Conservation (phyloP, 2,329 filamentous ascomycete species). For the Trichoderma hamatum region DNA sequence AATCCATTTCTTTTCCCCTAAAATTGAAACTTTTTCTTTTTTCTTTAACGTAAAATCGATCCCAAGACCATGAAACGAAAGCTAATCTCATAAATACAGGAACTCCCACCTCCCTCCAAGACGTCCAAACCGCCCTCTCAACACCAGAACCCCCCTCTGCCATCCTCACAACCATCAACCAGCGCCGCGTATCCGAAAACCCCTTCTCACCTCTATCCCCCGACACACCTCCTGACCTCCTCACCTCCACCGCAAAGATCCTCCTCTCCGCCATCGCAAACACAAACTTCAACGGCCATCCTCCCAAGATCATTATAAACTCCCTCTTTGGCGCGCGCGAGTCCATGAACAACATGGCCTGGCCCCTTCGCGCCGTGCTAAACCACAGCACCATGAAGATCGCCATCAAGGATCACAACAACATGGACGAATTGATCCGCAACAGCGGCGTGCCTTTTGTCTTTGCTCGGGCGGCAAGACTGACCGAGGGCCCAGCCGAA, state of each 20-base stretch:
- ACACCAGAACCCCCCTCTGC: slow-evolving; percentile 37
- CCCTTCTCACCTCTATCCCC: slow-evolving; percentile 49
- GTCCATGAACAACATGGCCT: slow-evolving; percentile 48
- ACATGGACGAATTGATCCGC: slow-evolving; percentile 48
- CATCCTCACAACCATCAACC: slow-evolving; percentile 54
- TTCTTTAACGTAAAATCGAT: no score
- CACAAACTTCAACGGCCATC: slow-evolving; percentile 27
- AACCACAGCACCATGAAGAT: slow-evolving; percentile 48
- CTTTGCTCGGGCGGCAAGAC: slow-evolving; percentile 48
- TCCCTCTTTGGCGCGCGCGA: slow-evolving; percentile 53
- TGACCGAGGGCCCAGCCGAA: slow-evolving; percentile 44
- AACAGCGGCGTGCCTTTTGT: slow-evolving; percentile 40
- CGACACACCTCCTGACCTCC: slow-evolving; percentile 48
- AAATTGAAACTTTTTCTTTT: no score
- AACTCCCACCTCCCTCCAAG: slow-evolving; percentile 40
- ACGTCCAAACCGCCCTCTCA: slow-evolving; percentile 44
- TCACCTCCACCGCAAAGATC: slow-evolving; percentile 48
- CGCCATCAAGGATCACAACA: slow-evolving; percentile 52
- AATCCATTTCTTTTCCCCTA: no score
- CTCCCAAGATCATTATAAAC: slow-evolving; percentile 52
- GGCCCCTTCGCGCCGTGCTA: slow-evolving; percentile 49
- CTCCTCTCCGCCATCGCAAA: slow-evolving; percentile 44
- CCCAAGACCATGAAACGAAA: neutral
- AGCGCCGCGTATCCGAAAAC: slow-evolving; percentile 48
- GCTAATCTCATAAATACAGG: slow-evolving; percentile 34